phyloP scores from a whole-genome alignment of 768 basidiomycete genomes.

The Lanmaoa rubissima region DNA sequence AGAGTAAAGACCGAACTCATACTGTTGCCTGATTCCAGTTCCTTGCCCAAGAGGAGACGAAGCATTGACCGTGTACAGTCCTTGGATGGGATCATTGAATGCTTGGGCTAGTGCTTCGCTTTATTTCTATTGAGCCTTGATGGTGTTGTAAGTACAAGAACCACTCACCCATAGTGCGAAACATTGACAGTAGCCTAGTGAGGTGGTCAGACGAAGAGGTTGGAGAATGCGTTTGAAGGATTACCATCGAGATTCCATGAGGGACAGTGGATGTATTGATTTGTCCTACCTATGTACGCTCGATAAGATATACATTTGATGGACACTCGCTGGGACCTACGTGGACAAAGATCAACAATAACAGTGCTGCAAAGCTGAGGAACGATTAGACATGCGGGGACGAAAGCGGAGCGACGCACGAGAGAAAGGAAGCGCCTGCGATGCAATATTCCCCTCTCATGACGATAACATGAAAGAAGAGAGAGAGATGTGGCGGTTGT shows the following conservation, averaged over 20 bases:
- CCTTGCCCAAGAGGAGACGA: conserved; percentile 55
- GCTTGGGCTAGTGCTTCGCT: conserved; percentile 52
- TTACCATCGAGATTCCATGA: conserved; percentile 71
- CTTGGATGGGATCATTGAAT: conserved; percentile 55
- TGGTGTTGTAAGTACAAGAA: background rate
- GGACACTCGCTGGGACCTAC: conserved; percentile 42
- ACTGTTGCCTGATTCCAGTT: conserved; percentile 65
- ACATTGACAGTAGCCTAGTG: conserved; percentile 65
- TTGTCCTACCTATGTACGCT: conserved; percentile 63
- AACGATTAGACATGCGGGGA: conserved; percentile 13
- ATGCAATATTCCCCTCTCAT: conserved; percentile 81
- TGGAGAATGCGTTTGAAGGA: conserved; percentile 11
- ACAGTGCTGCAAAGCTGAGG: conserved; percentile 36
- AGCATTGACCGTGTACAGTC: conserved; percentile 65
- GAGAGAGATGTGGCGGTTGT: conserved; percentile 15
- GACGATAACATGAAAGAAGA: conserved; percentile 21
- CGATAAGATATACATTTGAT: conserved; percentile 22
- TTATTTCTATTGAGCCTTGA: conserved; percentile 2
- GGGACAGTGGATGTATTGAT: conserved; percentile 75
- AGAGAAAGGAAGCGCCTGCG: conserved; percentile 65
- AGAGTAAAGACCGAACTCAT: conserved; percentile 79
- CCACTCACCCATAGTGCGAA: conserved; percentile 64
- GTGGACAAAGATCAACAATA: conserved; percentile 78
- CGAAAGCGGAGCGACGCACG: conserved; percentile 45
- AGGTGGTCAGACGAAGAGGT: conserved; percentile 16